Base-by-base conservation (phyloP, 495 filamentous ascomycete species). In the Baudoinia panamericana region DNA sequence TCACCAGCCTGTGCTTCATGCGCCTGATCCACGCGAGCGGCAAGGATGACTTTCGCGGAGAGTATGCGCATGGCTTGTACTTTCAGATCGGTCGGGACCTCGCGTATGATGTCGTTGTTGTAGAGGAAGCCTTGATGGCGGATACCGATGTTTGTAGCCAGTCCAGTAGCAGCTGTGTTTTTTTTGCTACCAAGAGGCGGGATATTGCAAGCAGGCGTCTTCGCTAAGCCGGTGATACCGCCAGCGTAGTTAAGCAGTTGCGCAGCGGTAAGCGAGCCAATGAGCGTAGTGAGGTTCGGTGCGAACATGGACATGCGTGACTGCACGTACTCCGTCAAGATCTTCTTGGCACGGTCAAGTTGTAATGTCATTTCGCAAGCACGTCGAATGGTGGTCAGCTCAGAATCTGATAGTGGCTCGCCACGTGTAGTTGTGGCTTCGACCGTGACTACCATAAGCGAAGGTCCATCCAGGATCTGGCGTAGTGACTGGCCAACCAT, bases 271-370 rank as follows among this genome's bases (percentile, higher is more conserved):
- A 93, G 70, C 2, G 88, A 85, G 30, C 92, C 90, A 41, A 97
- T 80, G 22, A 97, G 71, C 13, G 76, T 76, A n/a, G 92, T 92
- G 25, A 95, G 65, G 51, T 97, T 97, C 7, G 90, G 90, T 9
- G 92, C 90, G 53, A 94, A 95, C 32, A 93, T 70, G 50, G 75
- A 88, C 83, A 97, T 95, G 45, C 90, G 84, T 24, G 87, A 94
- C 63, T 93, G 79, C n/a, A 95, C 88, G 53, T 88, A 96, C 51
- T 90, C 79, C 3, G 86, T 95, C 33, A 96, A 73, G 23, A 75
- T 80, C 40, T 72, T 79, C 57, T 93, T 93, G 32, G 88, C 88
- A 32, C 72, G 74, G 52, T 96, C 87, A 12, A 97, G 77, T 40
- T 75, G 73, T 27, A 94, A 66, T 27, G 84, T 82, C 73, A 84